These are phyloP conservation scores for Begonia peltatifolia DNA, from an alignment of 306 rosid genomes.

Conservation along the genomic window DNA sequence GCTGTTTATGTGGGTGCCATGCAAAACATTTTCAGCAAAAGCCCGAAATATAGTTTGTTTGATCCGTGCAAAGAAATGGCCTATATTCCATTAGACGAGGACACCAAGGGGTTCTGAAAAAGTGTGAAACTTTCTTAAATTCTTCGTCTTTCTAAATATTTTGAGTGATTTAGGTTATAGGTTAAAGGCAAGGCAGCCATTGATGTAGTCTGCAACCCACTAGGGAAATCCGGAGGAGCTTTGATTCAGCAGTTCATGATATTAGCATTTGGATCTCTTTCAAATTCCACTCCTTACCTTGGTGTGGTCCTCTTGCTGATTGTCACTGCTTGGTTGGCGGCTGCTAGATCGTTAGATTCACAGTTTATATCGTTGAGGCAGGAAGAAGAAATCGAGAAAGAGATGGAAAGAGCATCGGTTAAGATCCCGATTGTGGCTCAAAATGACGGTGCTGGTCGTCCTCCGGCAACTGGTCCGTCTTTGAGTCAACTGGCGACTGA, in stretches of 20 bases:
- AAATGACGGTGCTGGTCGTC: slow-evolving; percentile 28
- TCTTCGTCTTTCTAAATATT: slow-evolving; percentile 5
- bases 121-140: background rate
- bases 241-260: slow-evolving; percentile 97
- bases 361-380: slow-evolving; percentile 61
- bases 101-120: slow-evolving; percentile 6
- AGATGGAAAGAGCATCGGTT: slow-evolving; percentile 65
- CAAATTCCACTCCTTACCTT: slow-evolving; percentile 88
- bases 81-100: slow-evolving; percentile 90
- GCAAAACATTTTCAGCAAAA: slow-evolving; percentile 99
- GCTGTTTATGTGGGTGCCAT: slow-evolving; percentile 98
- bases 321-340: slow-evolving; percentile 74
- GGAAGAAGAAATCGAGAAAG: slow-evolving; percentile 94
- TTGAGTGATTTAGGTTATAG: slow-evolving; percentile 53
- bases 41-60: slow-evolving; percentile 93
- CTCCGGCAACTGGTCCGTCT: slow-evolving; percentile 14
- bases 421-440: slow-evolving; percentile 65
- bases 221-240: slow-evolving; percentile 98
- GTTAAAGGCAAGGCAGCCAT: slow-evolving; percentile 99
- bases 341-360: slow-evolving; percentile 76
- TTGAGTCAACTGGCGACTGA: slow-evolving; percentile 4
- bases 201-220: slow-evolving; percentile 96
- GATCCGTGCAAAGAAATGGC: slow-evolving; percentile 99
- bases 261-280: slow-evolving; percentile 78
- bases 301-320: slow-evolving; percentile 85